phyloP scores from a whole-genome alignment of 768 basidiomycete genomes.

The Leccinum boreale region DNA sequence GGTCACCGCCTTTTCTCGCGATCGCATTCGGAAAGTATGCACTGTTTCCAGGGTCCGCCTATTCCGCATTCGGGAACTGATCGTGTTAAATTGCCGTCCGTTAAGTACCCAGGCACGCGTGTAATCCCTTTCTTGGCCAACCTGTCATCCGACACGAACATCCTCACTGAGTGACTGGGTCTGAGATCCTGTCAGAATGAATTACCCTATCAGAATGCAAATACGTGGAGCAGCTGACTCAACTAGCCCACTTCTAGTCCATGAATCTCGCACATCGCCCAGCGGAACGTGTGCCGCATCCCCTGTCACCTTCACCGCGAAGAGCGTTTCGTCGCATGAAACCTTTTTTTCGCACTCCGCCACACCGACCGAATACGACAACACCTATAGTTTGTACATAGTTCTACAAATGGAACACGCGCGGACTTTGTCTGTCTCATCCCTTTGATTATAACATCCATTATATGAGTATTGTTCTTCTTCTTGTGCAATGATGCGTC shows the following conservation, averaged over 20 bases:
- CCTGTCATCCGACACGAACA: constrained; percentile 5
- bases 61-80: constrained; percentile 22
- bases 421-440: constrained; percentile 14
- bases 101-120: constrained; percentile 19
- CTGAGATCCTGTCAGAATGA: constrained; percentile 15
- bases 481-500: constrained; percentile 6
- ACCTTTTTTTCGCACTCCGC: constrained; percentile 18
- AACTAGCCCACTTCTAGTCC: constrained; percentile 19
- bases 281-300: constrained; percentile 12
- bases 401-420: not conserved
- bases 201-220: constrained; percentile 29
- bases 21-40: constrained; percentile 19
- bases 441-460: constrained; percentile 6
- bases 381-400: not conserved
- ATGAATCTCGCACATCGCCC: constrained; percentile 23
- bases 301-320: constrained; percentile 8
- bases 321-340: constrained; percentile 7
- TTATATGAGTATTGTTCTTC: constrained; percentile 6
- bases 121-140: constrained; percentile 19
- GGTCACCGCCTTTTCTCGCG: constrained; percentile 24
- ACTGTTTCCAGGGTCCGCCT: constrained; percentile 34
- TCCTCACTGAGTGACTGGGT: not conserved
- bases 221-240: constrained; percentile 14
- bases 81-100: constrained; percentile 27
- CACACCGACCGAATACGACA: constrained; percentile 1